Base-by-base conservation (phyloP, 768 basidiomycete genomes). In the Serendipita sp. region DNA sequence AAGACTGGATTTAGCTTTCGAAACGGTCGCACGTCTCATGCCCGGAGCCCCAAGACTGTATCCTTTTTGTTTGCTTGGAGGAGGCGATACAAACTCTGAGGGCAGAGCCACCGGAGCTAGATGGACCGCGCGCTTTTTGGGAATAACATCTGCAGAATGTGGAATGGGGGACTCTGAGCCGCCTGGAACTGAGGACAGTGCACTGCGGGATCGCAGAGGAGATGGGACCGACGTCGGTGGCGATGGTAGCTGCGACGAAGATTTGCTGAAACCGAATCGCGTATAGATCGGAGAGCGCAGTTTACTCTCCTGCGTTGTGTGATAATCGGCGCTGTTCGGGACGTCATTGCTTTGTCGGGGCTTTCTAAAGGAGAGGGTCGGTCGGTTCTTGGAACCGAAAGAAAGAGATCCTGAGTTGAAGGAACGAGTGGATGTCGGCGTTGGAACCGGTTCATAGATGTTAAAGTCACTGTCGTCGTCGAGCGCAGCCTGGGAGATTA, bases 221-320 rank as follows among this genome's bases (percentile, higher is more conserved):
- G 55, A 27, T 4, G 18, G 55, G 55, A 31, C 10, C 10, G 55
- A 27, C 55, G 33, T n/a, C 16, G 55, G 23, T 34, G 55, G 55
- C 10, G 16, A n/a, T 31, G 55, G 55, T n/a, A 60, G 55, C 27
- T 60, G 55, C 23, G 55, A 60, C 27, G 55, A 60, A n/a, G 55
- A 60, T 27, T 60, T 60, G 55, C 55, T 60, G 34, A 60, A 60
- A 3, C 55, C 55, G 55, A 60, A 60, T 23, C 55, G 23, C 23
- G 55, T 31, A 27, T 60, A 60, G 11, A 60, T 60, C 23, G 48
- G 48, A 50, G 48, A 50, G 48, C 48, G 48, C n/a, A 31, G 29
- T 50, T 50, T 50, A 16, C 18, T 18, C 18, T 50, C 48, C 48
- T 18, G 48, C 6, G 48, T 31, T 18, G 48, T 5, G 16, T 8